phyloP scores from a whole-genome alignment of 2,329 filamentous ascomycete species.

The Calonectria honghensis region DNA sequence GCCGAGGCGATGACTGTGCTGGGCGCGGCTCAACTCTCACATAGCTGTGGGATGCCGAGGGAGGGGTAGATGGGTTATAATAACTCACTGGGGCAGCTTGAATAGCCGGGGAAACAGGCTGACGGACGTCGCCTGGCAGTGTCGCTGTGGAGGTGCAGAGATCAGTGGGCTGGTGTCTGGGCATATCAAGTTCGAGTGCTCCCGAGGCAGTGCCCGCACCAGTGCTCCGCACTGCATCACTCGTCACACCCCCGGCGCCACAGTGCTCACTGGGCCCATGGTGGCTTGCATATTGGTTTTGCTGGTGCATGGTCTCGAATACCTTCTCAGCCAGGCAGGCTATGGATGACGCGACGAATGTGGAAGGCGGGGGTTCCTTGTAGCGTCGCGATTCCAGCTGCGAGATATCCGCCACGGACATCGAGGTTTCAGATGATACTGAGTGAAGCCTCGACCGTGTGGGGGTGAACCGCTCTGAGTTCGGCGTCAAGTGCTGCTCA shows the following conservation, averaged over 20 bases:
- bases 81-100: not conserved
- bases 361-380: not conserved
- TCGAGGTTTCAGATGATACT: conserved; percentile 2
- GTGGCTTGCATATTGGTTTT: conserved; percentile 28
- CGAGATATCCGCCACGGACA: not conserved
- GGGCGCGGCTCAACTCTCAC: not conserved
- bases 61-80: conserved; percentile 6
- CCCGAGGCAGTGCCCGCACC: conserved; percentile 7
- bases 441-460: not conserved
- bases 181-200: not conserved
- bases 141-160: not conserved
- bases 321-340: conserved; percentile 14
- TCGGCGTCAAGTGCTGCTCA: not conserved
- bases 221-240: conserved; percentile 1
- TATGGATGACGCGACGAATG: conserved; percentile 18
- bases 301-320: conserved; percentile 19
- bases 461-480: not conserved
- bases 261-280: conserved; percentile 16
- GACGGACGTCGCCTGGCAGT: conserved; percentile 3
- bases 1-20: not conserved
- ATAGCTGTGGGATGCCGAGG: not conserved
- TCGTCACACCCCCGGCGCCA: conserved; percentile 15
- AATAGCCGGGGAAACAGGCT: not conserved
- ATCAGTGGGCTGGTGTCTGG: not conserved
- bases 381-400: not conserved